Percentiles rank a stretch among this genome's conserved stretches.
Evolutionary conservation across 202 grass and related monocot genomes (phyloP).

Genomic region (Bolboschoenoplectus hybrid): DNA sequence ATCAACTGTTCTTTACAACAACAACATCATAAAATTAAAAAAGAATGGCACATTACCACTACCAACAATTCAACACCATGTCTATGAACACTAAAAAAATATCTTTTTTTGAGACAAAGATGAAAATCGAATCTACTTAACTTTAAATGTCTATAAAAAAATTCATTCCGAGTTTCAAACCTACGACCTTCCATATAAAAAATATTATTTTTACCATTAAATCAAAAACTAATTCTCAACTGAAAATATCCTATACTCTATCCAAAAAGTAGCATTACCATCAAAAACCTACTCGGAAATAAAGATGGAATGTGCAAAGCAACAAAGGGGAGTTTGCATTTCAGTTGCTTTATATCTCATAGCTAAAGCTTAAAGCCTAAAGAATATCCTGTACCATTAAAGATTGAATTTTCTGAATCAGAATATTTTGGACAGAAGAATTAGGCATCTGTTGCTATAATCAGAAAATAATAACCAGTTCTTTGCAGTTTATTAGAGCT

Average conservation of each 20-base stretch:
- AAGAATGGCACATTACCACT: neutral
- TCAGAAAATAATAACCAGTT: neutral
- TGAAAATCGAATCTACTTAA: too few species aligned
- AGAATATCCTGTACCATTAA: conserved; percentile 7
- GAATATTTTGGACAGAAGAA: neutral
- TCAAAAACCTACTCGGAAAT: neutral
- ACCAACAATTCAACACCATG: neutral
- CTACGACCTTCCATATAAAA: too few species aligned
- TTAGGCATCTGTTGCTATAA: neutral
- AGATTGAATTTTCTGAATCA: conserved; percentile 9
- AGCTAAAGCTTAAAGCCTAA: neutral
- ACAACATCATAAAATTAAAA: neutral
- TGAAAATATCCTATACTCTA: neutral
- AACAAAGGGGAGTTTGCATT: conserved; percentile 20
- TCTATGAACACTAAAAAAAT: neutral
- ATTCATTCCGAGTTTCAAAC: too few species aligned
- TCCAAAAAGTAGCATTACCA: neutral
- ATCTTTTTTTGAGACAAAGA: neutral
- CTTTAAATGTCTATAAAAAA: too few species aligned
- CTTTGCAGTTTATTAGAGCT: neutral
- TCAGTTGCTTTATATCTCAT: neutral
- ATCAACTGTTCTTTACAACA: neutral
- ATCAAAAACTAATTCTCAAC: too few species aligned
- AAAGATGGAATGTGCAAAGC: conserved; percentile 26
- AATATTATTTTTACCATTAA: too few species aligned